A percentile compares a stretch with the other conserved stretches of the same genome.
Evolutionary conservation across 1,284 basidiomycete species (phyloP).

Genomic region (Ceratobasidium sp.): DNA sequence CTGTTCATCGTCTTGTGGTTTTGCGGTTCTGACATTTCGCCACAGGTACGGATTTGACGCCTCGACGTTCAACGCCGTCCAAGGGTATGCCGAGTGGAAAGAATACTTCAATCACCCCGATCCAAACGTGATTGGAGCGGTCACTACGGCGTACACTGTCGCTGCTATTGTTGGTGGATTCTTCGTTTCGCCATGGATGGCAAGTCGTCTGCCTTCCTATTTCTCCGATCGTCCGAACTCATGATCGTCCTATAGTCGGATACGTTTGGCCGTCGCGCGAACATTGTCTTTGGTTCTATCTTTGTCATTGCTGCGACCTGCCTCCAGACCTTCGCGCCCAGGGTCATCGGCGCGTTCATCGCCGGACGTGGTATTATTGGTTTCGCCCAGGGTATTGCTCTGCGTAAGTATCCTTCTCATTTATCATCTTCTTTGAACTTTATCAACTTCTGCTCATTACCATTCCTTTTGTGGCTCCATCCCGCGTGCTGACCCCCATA

Average conservation of each 20-base stretch:
- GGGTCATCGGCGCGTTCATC: conserved; percentile 44
- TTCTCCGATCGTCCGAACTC: conserved; percentile 14
- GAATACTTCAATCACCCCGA: conserved; percentile 42
- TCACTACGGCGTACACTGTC: conserved; percentile 42
- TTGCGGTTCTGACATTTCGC: neutral
- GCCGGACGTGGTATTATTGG: conserved; percentile 42
- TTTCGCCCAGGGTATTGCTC: conserved; percentile 41
- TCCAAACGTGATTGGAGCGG: conserved; percentile 40
- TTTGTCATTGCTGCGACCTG: conserved; percentile 40
- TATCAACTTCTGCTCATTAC: conserved; percentile 20
- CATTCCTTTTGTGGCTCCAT: neutral
- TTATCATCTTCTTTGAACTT: conserved; percentile 1
- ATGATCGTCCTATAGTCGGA: conserved; percentile 33
- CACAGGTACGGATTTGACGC: conserved; percentile 43
- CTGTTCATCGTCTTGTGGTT: neutral
- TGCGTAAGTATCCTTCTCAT: conserved; percentile 33
- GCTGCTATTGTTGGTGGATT: conserved; percentile 43
- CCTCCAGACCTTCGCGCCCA: conserved; percentile 38
- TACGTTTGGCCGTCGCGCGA: conserved; percentile 41
- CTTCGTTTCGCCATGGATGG: conserved; percentile 46
- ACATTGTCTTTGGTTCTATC: conserved; percentile 42
- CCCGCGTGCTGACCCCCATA: neutral
- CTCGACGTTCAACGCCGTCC: conserved; percentile 44
- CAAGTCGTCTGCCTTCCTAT: neutral
- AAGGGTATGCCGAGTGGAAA: conserved; percentile 44